phyloP scores from a whole-genome alignment of 2,329 filamentous ascomycete genomes.

The Clonostachys solani region DNA sequence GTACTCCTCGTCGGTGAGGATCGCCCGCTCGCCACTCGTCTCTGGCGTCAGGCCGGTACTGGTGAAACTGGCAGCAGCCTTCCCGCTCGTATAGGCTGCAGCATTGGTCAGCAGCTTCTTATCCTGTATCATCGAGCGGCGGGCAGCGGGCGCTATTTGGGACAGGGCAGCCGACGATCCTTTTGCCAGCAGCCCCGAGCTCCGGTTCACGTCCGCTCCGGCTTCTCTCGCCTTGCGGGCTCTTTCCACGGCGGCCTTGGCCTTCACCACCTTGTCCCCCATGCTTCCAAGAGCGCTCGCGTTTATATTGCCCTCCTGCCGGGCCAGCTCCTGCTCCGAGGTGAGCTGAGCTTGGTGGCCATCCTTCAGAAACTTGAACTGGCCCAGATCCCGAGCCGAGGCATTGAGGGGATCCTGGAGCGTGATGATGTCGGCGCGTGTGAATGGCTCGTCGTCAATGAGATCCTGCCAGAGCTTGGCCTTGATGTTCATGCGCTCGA shows the following conservation, averaged over 20 bases:
- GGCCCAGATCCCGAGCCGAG: constrained; percentile 73
- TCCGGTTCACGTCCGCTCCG: constrained; percentile 52
- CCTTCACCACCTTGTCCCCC: constrained; percentile 78
- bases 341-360: constrained; percentile 66
- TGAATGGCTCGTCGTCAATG: constrained; percentile 81
- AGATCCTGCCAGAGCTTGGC: constrained; percentile 93
- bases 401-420: constrained; percentile 94
- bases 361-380: constrained; percentile 86
- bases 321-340: constrained; percentile 65
- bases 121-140: constrained; percentile 40
- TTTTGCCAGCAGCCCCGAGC: constrained; percentile 36
- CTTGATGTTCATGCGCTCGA: constrained; percentile 94
- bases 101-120: constrained; percentile 74
- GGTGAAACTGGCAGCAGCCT: constrained; percentile 90
- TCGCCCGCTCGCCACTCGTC: constrained; percentile 80
- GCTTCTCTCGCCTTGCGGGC: constrained; percentile 71
- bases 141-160: constrained; percentile 5
- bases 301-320: constrained; percentile 69
- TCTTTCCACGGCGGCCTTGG: constrained; percentile 90
- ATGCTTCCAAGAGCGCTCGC: constrained; percentile 72
- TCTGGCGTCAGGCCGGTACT: constrained; percentile 91
- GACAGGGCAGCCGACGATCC: constrained; percentile 5
- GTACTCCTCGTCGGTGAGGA: constrained; percentile 91
- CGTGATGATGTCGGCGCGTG: constrained; percentile 88
- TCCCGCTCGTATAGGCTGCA: constrained; percentile 84